Evolutionary conservation across 768 basidiomycete genomes (phyloP), one percentile per base, ranked within the genome.

Genomic region (Boletus patriciae): DNA sequence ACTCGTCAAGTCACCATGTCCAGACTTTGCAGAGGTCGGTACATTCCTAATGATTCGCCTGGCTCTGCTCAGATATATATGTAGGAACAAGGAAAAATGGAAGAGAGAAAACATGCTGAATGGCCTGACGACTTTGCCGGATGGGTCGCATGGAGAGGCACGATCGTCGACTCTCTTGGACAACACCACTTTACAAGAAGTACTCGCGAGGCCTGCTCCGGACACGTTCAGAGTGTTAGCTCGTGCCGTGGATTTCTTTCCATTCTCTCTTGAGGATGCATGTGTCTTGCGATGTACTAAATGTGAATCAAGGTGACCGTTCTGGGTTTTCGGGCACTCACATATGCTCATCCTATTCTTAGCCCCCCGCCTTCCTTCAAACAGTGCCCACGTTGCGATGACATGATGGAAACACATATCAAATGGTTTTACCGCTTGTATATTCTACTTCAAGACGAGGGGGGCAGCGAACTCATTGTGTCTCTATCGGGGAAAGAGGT

Each of bases 211-310:
- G 27, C 61, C 70, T 23, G 66, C 65, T 40, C 74, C 80, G 4
- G 68, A 67, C 16, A 73, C 67, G 41, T 81, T 78, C 55, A 74
- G 68, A 38, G 66, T 87, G 23, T 62, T 72, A 11, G 86, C 81
- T 7, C 80, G 79, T 19, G 76, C 79, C 3, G 63, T 81, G 10
- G 83, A 85, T 62, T 87, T 81, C 63, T 79, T 76, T 61, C 88
- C 88, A 1, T 71, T 76, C 33, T 63, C 76, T 29, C 62, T 87
- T 29, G 60, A 70, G 27, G 77, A 85, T 16, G 82, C 77, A 16
- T 76, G 80, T 36, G 70, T 74, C 25, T 70, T 80, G 36, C 71
- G 72, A 38, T 90, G 87, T 67, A 74, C 72, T 8, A 77, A 75
- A 4, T 90, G 88, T 69, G 63, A 78, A 9, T 63, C 72, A 50